Percentiles rank a stretch among this genome's conserved stretches.
Conservation (phyloP, 225 moss, liverwort and hornwort species). For the Anthoceros angustus region DNA sequence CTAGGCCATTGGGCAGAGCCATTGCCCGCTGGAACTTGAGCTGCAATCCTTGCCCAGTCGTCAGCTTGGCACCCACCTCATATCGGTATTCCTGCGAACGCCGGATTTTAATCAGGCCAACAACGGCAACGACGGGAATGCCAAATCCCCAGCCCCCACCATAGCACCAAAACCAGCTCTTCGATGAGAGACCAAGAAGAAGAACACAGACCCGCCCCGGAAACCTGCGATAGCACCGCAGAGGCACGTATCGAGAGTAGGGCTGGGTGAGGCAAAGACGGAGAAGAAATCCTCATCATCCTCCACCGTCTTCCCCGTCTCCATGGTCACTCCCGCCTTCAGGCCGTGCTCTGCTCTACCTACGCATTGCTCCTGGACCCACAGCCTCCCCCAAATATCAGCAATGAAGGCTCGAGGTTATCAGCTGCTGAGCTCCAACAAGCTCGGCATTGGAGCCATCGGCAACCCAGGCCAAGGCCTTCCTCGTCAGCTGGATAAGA, state of each 20-base stretch:
- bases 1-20: slow-evolving; percentile 59
- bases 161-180: not conserved
- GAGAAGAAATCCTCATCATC: slow-evolving; percentile 11
- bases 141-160: not conserved
- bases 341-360: not conserved
- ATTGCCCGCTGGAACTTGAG: slow-evolving; percentile 56
- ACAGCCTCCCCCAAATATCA: no score
- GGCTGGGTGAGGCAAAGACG: slow-evolving; percentile 36
- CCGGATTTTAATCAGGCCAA: not conserved
- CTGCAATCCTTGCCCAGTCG: slow-evolving; percentile 35
- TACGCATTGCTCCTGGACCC: not conserved
- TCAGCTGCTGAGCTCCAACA: no score
- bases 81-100: slow-evolving; percentile 63
- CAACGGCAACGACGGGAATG: not conserved
- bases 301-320: slow-evolving; percentile 9
- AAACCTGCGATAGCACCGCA: slow-evolving; percentile 32
- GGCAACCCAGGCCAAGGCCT: no score
- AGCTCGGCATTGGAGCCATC: no score
- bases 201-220: slow-evolving; percentile 13
- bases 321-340: not conserved
- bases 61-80: slow-evolving; percentile 64
- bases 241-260: slow-evolving; percentile 38
- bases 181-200: not conserved
- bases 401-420: no score
- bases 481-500: no score